Percentiles rank a stretch among this genome's conserved stretches.
These are phyloP conservation scores for Hypomyces perniciosus DNA, from an alignment of 2,329 filamentous ascomycete genomes.

Conservation along the genomic window DNA sequence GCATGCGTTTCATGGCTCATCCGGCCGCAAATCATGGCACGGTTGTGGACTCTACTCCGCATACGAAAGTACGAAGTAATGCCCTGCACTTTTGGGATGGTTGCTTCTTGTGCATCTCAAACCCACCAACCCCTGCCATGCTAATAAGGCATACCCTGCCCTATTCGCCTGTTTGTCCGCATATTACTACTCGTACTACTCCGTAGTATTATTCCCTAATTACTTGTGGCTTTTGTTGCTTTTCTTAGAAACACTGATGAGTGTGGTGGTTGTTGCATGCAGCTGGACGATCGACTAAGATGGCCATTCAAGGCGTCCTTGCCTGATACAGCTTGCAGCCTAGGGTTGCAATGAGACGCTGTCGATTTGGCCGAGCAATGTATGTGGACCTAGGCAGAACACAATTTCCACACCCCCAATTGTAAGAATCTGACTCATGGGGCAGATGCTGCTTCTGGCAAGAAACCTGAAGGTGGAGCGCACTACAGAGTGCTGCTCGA, in stretches of 20 bases:
- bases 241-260: neutral
- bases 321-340: neutral
- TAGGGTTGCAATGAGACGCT: neutral
- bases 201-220: neutral
- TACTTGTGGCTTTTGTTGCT: neutral
- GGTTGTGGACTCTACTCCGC: too few relatives aligned
- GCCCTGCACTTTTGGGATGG: too few relatives aligned
- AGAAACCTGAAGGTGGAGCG: neutral
- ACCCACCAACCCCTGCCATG: too few relatives aligned
- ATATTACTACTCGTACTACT: neutral
- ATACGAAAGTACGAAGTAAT: too few relatives aligned
- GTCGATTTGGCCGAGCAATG: neutral
- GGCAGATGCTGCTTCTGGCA: neutral
- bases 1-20: too few relatives aligned
- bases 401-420: neutral
- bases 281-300: neutral
- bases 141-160: neutral
- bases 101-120: too few relatives aligned
- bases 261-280: neutral
- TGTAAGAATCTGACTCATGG: neutral
- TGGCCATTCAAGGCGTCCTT: neutral
- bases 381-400: too few relatives aligned
- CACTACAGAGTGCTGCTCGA: too few relatives aligned
- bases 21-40: too few relatives aligned
- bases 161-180: neutral